Evolutionary conservation across 1,284 basidiomycete species (phyloP).

Genomic region (Kalmanozyma brasiliensis): DNA sequence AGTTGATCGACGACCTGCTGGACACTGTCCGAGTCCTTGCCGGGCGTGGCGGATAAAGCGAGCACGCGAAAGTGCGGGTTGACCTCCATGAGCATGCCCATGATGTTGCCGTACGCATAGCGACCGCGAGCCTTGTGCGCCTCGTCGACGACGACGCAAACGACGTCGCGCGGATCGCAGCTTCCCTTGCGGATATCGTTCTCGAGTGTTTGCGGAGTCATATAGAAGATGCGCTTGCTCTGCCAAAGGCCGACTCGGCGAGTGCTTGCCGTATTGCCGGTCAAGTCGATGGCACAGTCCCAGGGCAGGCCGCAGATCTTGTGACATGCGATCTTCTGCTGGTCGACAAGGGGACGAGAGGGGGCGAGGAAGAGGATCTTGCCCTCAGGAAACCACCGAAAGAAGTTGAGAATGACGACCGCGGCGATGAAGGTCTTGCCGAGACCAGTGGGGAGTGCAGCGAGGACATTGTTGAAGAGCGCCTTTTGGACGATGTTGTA

Average conservation of each 20-base stretch:
- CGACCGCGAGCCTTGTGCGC: constrained; percentile 93
- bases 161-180: constrained; percentile 81
- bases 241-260: constrained; percentile 74
- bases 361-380: constrained; percentile 90
- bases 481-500: constrained; percentile 89
- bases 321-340: constrained; percentile 88
- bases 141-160: constrained; percentile 90
- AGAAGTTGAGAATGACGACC: constrained; percentile 79
- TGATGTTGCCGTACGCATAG: constrained; percentile 89
- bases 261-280: constrained; percentile 72
- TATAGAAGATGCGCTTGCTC: constrained; percentile 91
- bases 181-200: constrained; percentile 83
- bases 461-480: constrained; percentile 92
- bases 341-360: constrained; percentile 92
- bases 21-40: constrained; percentile 83
- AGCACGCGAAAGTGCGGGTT: constrained; percentile 93
- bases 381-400: constrained; percentile 62
- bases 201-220: constrained; percentile 94
- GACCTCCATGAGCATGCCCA: constrained; percentile 89
- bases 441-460: constrained; percentile 92
- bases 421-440: constrained; percentile 99
- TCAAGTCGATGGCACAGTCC: constrained; percentile 84
- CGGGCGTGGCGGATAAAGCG: constrained; percentile 95
- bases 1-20: constrained; percentile 91
- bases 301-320: constrained; percentile 92